phyloP scores from a whole-genome alignment of 768 basidiomycete species.

The Phylloporus sp. region DNA sequence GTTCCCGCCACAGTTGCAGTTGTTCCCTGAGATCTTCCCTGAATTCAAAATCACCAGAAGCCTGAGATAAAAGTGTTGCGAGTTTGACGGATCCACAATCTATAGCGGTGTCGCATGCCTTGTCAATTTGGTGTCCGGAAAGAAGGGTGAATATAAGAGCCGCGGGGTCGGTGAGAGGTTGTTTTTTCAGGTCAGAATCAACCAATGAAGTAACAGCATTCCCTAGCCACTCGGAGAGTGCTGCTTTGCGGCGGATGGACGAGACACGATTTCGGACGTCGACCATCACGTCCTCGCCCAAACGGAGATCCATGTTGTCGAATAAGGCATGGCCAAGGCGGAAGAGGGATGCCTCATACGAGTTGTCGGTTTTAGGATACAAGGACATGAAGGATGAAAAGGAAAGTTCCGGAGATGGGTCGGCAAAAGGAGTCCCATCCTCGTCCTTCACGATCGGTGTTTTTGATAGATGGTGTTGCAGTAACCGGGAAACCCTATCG shows the following conservation, averaged over 20 bases:
- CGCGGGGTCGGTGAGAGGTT: constrained; percentile 41
- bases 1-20: constrained; percentile 76
- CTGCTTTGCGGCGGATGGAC: constrained; percentile 69
- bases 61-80: constrained; percentile 86
- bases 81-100: constrained; percentile 79
- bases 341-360: constrained; percentile 77
- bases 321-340: constrained; percentile 88
- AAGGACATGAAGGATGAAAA: constrained; percentile 76
- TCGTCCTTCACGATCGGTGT: constrained; percentile 71
- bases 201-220: constrained; percentile 64
- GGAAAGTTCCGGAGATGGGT: constrained; percentile 57
- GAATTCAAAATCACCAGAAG: constrained; percentile 73
- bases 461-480: constrained; percentile 73
- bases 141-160: constrained; percentile 70
- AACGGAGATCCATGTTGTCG: constrained; percentile 69
- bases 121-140: constrained; percentile 84
- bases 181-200: constrained; percentile 63
- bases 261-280: constrained; percentile 60
- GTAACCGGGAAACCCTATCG: constrained; percentile 53
- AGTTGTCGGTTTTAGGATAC: constrained; percentile 66
- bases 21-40: constrained; percentile 71
- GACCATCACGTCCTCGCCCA: constrained; percentile 49
- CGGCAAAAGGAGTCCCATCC: constrained; percentile 64
- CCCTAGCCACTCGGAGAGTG: constrained; percentile 83
- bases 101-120: constrained; percentile 71